These are phyloP conservation scores for Ogataea sp. DNA, from an alignment of 805 yeast genomes.

Conservation along the genomic window DNA sequence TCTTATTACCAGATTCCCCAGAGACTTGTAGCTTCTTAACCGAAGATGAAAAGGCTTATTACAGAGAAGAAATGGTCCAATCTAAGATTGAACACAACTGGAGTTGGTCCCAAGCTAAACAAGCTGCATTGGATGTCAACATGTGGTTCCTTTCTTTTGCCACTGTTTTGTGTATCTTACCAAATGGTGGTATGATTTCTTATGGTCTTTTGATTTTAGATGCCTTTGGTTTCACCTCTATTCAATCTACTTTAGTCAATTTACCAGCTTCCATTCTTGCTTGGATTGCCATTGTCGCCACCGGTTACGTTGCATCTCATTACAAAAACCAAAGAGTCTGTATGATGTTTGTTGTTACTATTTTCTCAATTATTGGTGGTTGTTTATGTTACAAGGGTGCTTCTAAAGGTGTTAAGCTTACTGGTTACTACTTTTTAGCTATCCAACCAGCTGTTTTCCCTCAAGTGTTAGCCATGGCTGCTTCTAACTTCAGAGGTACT, in stretches of 20 bases:
- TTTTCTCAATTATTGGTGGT: constrained; percentile 46
- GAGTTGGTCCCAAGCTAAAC: constrained; percentile 28
- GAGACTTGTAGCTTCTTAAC: constrained; percentile 33
- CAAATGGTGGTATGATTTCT: constrained; percentile 51
- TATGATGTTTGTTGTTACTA: constrained; percentile 41
- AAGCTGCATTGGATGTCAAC: constrained; percentile 33
- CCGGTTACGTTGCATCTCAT: constrained; percentile 10
- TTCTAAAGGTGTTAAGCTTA: constrained; percentile 20
- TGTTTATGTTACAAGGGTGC: constrained; percentile 43
- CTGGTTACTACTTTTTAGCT: constrained; percentile 7
- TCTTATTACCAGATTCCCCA: constrained; percentile 34
- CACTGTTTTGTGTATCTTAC: constrained; percentile 34
- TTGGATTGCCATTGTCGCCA: constrained; percentile 11
- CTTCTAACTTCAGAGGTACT: constrained; percentile 48
- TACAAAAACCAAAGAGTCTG: constrained; percentile 15
- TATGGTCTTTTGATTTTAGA: constrained; percentile 37
- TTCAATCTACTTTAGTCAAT: constrained; percentile 20
- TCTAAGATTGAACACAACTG: constrained; percentile 3
- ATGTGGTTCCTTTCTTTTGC: constrained; percentile 22
- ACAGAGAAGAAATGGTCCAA: constrained; percentile 30
- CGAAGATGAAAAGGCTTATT: constrained; percentile 30
- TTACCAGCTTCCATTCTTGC: constrained; percentile 27
- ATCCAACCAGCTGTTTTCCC: constrained; percentile 10
- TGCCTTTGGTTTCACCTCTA: constrained; percentile 25
- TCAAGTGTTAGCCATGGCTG: constrained; percentile 17